Evolutionary conservation across 108 stramenopile species (phyloP), one percentile per base, ranked within the genome.

Genomic region (Nitzschia sp.): DNA sequence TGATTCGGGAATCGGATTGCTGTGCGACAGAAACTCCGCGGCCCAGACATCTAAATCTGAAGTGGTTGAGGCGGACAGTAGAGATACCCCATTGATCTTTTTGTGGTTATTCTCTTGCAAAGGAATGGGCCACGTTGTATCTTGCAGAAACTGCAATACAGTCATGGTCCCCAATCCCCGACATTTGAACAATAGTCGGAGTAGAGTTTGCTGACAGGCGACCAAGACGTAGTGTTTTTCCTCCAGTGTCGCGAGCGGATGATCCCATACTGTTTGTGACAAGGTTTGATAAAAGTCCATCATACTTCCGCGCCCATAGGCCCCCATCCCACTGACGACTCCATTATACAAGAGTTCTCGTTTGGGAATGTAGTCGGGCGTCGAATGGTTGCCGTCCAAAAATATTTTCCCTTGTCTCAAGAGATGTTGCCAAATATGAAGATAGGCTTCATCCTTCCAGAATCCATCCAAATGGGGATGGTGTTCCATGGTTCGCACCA

Each of bases 141-240:
- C 44, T 26, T 53, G 16, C 5, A 75, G 13, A 45, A 75, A 75
- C 1, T 44, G 17, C 1, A 33, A 25, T 22, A 68, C 45, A 11
- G 73, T 75, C 17, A 3, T 25, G 15, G 48, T 17, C 6, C 73
- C 66, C 8, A 75, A 58, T 21, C 73, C 73, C 21, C 55, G 33
- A 15, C 35, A 33, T 30, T 75, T 67, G 22, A 67, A 27, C 53
- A 67, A 35, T 3, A 76, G 53, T 26, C 75, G 75, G 29, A 76
- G 54, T 46, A 69, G 35, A 9, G 75, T 76, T 52, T 76, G 68
- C 52, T 76, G 75, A 33, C 68, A 64, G 16, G 75, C 75, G 2
- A 69, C 8, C n/a, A 61, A n/a, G 21, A 76, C 75, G 36, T 76
- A 76, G 26, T 63, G 47, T 9, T 60, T 59, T 58, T 76, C 68